These are phyloP conservation scores for Cystobasidium tubakii DNA, from an alignment of 768 basidiomycete species.

Conservation along the genomic window DNA sequence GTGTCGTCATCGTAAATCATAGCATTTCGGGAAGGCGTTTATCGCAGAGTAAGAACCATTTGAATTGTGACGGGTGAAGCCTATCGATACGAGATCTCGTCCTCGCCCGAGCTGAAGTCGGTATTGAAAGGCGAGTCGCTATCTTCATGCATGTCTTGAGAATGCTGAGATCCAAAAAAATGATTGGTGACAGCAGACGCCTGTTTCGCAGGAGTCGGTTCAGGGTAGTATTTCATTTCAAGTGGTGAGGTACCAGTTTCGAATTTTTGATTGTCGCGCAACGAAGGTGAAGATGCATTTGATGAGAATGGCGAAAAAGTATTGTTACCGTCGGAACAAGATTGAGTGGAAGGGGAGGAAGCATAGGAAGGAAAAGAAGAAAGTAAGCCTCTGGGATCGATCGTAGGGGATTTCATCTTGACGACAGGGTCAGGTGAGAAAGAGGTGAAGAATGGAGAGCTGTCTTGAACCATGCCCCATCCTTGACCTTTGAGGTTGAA, in stretches of 20 bases:
- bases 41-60: too few species aligned
- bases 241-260: not conserved
- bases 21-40: too few species aligned
- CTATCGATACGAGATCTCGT: not conserved
- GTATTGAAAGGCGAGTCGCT: slow-evolving; percentile 9
- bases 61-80: too few species aligned
- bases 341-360: not conserved
- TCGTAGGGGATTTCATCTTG: not conserved
- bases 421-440: not conserved
- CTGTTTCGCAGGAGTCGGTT: not conserved
- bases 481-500: not conserved
- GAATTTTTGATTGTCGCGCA: not conserved
- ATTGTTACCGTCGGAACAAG: not conserved
- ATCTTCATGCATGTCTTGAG: slow-evolving; percentile 1
- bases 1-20: too few species aligned
- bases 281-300: not conserved
- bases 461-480: not conserved
- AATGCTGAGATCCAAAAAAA: not conserved
- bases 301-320: not conserved
- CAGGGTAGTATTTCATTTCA: not conserved
- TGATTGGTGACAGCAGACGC: not conserved
- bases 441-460: not conserved
- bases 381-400: slow-evolving; percentile 10
- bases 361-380: slow-evolving; percentile 1
- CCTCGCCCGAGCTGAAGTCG: slow-evolving; percentile 11